Base-by-base conservation (phyloP, 164 flowering plant species). In the Amborella trichopoda region DNA sequence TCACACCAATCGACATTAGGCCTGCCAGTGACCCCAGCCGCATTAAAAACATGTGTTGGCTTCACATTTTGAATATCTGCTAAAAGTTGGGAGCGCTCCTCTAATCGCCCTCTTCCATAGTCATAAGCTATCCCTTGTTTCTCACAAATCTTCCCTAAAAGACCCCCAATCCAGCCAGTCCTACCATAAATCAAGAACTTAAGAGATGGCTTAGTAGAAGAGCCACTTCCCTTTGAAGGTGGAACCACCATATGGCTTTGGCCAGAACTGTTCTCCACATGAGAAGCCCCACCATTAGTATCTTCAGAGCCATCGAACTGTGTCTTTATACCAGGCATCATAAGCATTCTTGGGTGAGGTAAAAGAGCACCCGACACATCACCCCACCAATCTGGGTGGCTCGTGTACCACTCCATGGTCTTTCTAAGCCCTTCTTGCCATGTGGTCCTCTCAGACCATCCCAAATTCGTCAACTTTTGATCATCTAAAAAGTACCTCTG, bases 331-430 rank as follows among this genome's bases (percentile, higher is more conserved):
- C 80, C 86, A 23, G 86, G 80, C 86, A 79, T 76, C 86, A 76
- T 74, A 43, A 79, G 58, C 82, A 77, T 75, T 43, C 77, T 67
- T 25, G 88, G 88, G 44, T 80, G 88, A 45, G 88, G 88, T 41
- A 75, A 66, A 53, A 80, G 42, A 1, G 84, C 84, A 21, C 81
- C 79, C 37, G 78, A 33, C 16, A 80, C 88, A 66, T 80, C 84
- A 22, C 88, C 88, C 88, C 88, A 80, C 88, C 88, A 80, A 50
- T 73, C 75, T n/a, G 81, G 80, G 52, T 80, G 71, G 26, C 60
- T 61, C 5, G 48, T 67, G 61, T 80, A 80, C 88, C 88, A 80
- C 32, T 75, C 81, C 48, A 75, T 69, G 5, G 88, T 80, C 69
- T 73, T 77, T 68, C 49, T 73, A 49, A 80, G 24, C 18, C 88